Base-by-base conservation (phyloP, 2,329 filamentous ascomycete genomes). In the Zopfia rhizophila region DNA sequence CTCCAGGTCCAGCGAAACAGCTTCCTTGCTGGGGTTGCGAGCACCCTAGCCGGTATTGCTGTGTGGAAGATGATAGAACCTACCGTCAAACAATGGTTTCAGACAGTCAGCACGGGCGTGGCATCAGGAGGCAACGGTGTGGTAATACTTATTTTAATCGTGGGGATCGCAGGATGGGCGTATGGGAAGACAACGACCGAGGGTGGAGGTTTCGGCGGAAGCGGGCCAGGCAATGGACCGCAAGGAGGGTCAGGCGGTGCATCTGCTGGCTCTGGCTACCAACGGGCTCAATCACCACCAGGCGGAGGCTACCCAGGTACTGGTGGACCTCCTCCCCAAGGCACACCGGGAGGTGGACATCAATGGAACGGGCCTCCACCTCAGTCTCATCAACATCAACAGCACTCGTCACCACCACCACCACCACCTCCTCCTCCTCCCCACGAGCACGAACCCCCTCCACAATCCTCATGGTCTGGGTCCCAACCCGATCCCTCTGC, bases 1-100 rank as follows among this genome's bases (percentile, higher is more conserved):
- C 73, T 97, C 51, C 83, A 88, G 65, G 88, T 90, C 14, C 90
- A 94, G 64, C 81, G 88, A 63, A 96, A 96, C 72, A 96, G 90
- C 74, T 97, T 97, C 71, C 81, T 91, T 16, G 91, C 92, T 3
- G 93, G 93, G 19, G 91, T 91, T 60, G 88, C 86, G 28, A 87
- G 84, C 48, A 91, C 90, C 3, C 75, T 96, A 23, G 78, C 90
- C 27, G 75, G 86, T 7, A 85, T 94, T 12, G 82, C 86, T 2
- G 65, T 95, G n/a, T 90, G 86, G 73, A 82, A 87, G 51, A 83
- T 82, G 50, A 78, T 93, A 57, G 82, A 88, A 21, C 92, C 92
- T 0, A 84, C 88, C 4, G 78, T 93, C 55, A 85, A 84, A 60
- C 76, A 81, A 37, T 96, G 90, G 88, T 87, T 89, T 74, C 76